Evolutionary conservation across 768 basidiomycete species (phyloP).

Genomic region (Psilocybe tampanensis): DNA sequence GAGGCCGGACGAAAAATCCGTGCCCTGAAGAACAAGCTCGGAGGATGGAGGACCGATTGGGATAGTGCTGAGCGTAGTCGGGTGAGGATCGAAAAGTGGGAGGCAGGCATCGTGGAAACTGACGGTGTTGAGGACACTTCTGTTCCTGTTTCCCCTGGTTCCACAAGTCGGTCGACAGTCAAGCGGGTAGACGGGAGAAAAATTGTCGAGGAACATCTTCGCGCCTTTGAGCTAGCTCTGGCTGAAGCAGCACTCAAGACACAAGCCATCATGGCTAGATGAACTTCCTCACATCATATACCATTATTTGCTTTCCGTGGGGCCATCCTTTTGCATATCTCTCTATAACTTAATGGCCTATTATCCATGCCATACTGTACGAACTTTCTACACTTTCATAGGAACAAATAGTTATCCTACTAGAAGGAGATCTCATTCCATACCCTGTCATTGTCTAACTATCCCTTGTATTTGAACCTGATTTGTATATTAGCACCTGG

Average conservation of each 20-base stretch:
- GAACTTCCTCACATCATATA: slow-evolving; percentile 22
- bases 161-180: slow-evolving; percentile 30
- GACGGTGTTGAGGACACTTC: slow-evolving; percentile 28
- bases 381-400: slow-evolving; percentile 18
- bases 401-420: slow-evolving; percentile 18
- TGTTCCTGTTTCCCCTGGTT: slow-evolving; percentile 32
- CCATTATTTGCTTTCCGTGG: slow-evolving; percentile 10
- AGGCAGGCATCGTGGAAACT: slow-evolving; percentile 57
- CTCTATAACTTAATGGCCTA: slow-evolving; percentile 32
- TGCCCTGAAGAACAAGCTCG: slow-evolving; percentile 81
- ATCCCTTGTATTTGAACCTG: slow-evolving; percentile 66
- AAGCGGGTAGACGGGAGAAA: slow-evolving; percentile 67
- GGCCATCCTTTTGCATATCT: slow-evolving; percentile 17
- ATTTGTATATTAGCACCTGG: slow-evolving; percentile 19
- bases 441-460: slow-evolving; percentile 25
- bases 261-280: slow-evolving; percentile 80
- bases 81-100: slow-evolving; percentile 78
- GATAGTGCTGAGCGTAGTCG: slow-evolving; percentile 85
- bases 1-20: slow-evolving; percentile 88
- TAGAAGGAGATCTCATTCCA: slow-evolving; percentile 29
- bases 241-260: slow-evolving; percentile 76
- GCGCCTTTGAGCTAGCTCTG: slow-evolving; percentile 73
- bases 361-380: slow-evolving; percentile 35
- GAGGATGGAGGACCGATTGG: slow-evolving; percentile 80
- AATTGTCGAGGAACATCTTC: slow-evolving; percentile 77